Evolutionary conservation across 78 protist species (phyloP).

Genomic region (Dictyostelium brefeldianum): DNA sequence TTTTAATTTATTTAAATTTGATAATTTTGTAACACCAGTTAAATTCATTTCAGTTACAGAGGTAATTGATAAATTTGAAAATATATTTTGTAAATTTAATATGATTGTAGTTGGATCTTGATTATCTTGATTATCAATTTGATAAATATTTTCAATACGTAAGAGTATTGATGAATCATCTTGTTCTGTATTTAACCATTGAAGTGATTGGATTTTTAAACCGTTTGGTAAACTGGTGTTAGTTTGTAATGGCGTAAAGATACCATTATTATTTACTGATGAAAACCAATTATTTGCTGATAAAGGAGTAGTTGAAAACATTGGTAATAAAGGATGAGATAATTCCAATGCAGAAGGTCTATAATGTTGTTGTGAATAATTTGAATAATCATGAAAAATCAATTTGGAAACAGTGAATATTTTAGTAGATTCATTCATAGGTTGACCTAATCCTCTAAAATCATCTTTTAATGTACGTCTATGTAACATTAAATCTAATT

Average conservation of each 20-base stretch:
- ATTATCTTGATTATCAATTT: constrained; percentile 40
- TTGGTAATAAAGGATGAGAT: constrained; percentile 56
- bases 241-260: constrained; percentile 18
- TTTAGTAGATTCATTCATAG: constrained; percentile 91
- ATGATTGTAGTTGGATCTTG: constrained; percentile 18
- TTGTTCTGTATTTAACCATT: constrained; percentile 48
- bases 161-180: neutral
- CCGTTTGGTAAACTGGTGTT: constrained; percentile 13
- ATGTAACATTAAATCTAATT: constrained; percentile 94
- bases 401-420: constrained; percentile 36
- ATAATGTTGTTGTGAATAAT: constrained; percentile 30
- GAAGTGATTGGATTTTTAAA: constrained; percentile 48
- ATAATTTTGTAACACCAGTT: constrained; percentile 31
- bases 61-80: constrained; percentile 1
- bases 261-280: neutral
- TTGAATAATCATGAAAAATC: constrained; percentile 35
- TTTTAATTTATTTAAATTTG: constrained; percentile 23
- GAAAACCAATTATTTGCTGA: neutral
- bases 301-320: constrained; percentile 33
- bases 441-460: constrained; percentile 93
- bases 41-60: constrained; percentile 77
- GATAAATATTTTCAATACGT: constrained; percentile 64
- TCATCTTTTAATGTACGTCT: constrained; percentile 89
- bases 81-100: neutral
- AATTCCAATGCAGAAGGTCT: neutral